phyloP scores from a whole-genome alignment of 306 rosid species.

The Morella rubra region DNA sequence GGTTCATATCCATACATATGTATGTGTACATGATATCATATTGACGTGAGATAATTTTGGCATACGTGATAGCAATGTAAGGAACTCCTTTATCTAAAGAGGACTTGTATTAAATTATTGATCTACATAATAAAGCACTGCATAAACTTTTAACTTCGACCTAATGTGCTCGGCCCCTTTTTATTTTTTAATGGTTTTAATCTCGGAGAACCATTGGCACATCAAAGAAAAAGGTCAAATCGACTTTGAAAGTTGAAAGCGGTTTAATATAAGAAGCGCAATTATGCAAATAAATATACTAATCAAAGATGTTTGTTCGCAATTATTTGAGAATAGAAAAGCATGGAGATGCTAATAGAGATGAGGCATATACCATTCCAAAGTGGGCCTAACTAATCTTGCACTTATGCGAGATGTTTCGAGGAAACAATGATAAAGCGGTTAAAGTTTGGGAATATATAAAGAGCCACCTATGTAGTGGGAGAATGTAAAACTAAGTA shows the following conservation, averaged over 20 bases:
- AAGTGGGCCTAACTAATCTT: slow-evolving; percentile 36
- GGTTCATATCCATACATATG: no score
- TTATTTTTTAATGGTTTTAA: background rate
- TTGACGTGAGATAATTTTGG: no score
- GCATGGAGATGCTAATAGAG: slow-evolving; percentile 21
- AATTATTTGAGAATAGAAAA: slow-evolving; percentile 19
- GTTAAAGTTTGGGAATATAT: slow-evolving; percentile 32
- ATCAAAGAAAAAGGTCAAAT: background rate
- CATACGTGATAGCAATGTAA: no score
- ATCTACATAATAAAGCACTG: no score
- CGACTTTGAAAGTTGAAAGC: background rate
- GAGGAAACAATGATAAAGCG: slow-evolving; percentile 30
- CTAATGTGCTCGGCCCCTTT: background rate
- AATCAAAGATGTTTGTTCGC: slow-evolving; percentile 9
- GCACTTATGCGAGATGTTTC: slow-evolving; percentile 26
- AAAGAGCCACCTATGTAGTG: slow-evolving; percentile 30
- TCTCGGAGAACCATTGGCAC: background rate
- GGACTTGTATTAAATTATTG: no score
- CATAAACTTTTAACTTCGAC: no score
- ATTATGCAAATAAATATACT: slow-evolving; percentile 13
- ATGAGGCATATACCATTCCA: slow-evolving; percentile 17
- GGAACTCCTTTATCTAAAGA: no score
- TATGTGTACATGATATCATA: no score
- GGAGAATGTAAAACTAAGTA: background rate
- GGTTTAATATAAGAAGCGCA: slow-evolving; percentile 21